Conservation (phyloP, 768 basidiomycete genomes). For the Lactarius quietus region DNA sequence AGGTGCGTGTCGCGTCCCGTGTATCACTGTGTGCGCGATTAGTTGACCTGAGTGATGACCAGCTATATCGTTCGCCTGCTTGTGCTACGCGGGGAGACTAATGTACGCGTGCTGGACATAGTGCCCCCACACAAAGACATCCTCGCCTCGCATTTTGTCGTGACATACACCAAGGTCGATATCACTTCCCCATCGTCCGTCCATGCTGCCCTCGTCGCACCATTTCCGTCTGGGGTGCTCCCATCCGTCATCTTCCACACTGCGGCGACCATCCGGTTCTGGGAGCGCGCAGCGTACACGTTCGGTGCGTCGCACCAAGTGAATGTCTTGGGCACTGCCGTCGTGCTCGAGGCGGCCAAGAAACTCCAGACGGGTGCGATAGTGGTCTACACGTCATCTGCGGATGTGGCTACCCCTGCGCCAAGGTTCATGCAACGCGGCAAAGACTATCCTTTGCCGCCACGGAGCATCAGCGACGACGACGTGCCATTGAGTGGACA, state of each 20-base stretch:
- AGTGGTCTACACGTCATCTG: constrained; percentile 46
- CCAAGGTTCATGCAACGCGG: constrained; percentile 35
- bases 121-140: constrained; percentile 30
- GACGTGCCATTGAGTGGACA: constrained; percentile 46
- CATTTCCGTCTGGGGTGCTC: constrained; percentile 26
- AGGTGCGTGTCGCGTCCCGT: constrained; percentile 25
- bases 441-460: constrained; percentile 24
- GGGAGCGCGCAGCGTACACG: constrained; percentile 28
- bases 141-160: constrained; percentile 28
- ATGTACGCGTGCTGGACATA: constrained; percentile 35
- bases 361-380: constrained; percentile 35
- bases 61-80: constrained; percentile 37
- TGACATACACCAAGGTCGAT: constrained; percentile 34
- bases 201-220: constrained; percentile 29
- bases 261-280: constrained; percentile 29
- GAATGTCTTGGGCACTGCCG: constrained; percentile 48
- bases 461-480: constrained; percentile 40
- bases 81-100: constrained; percentile 36
- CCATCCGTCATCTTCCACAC: constrained; percentile 29
- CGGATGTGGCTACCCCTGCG: constrained; percentile 44
- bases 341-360: constrained; percentile 40
- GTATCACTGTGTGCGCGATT: background rate
- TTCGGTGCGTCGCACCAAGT: constrained; percentile 34
- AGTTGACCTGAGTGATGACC: background rate
- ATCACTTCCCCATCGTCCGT: constrained; percentile 34